phyloP scores from a whole-genome alignment of 1,139 yeast genomes.

The Waltiozyma sp. region DNA sequence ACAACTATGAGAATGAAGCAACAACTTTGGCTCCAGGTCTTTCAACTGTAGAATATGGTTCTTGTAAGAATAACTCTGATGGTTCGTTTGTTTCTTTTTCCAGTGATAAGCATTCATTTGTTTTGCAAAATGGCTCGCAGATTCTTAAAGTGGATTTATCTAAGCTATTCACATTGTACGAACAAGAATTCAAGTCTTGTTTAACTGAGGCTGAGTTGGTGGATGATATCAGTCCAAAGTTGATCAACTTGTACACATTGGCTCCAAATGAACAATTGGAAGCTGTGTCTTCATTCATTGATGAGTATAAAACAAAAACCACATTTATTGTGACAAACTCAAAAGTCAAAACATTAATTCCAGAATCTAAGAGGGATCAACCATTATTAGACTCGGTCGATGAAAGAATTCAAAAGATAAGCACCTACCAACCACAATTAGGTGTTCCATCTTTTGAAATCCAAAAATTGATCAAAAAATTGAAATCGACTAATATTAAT shows the following conservation, averaged over 20 bases:
- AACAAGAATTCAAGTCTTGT: not conserved
- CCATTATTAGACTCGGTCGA: not conserved
- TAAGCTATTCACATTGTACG: not conserved
- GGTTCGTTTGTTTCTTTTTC: not conserved
- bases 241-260: not conserved
- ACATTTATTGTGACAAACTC: not conserved
- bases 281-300: not conserved
- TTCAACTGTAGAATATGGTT: not conserved
- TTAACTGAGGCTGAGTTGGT: not conserved
- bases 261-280: not conserved
- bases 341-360: not conserved
- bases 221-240: not conserved
- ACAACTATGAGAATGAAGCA: conserved; percentile 2
- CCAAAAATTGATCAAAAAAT: conserved; percentile 1
- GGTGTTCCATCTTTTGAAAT: conserved; percentile 9
- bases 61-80: not conserved
- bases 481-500: conserved; percentile 2
- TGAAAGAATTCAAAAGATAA: not conserved
- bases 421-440: conserved; percentile 1
- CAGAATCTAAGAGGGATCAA: not conserved
- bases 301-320: not conserved
- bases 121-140: not conserved
- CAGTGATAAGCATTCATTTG: not conserved
- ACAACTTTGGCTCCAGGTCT: not conserved
- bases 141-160: conserved; percentile 1